Conservation (phyloP, 495 filamentous ascomycete genomes). For the Staphylotrichum tortipilum region DNA sequence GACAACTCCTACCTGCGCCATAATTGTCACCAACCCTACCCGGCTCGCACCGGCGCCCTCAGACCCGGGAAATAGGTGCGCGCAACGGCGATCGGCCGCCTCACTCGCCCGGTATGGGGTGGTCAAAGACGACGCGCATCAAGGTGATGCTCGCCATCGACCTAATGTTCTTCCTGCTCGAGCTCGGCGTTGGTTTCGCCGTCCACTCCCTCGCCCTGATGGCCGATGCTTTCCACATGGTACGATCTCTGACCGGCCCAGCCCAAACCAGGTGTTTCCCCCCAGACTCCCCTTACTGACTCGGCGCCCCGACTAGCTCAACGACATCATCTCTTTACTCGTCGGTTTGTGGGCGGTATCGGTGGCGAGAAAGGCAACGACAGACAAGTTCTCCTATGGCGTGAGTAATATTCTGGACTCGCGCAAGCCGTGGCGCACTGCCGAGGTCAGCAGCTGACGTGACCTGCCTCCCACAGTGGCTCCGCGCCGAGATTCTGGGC, state of each 20-base stretch:
- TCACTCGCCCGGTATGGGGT: constrained; percentile 52
- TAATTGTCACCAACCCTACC: no score
- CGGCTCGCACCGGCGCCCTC: no score
- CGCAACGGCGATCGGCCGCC: not conserved
- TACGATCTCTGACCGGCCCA: no score
- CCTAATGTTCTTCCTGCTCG: constrained; percentile 77
- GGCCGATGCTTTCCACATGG: constrained; percentile 98
- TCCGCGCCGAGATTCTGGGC: constrained; percentile 95
- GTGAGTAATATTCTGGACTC: constrained; percentile 41
- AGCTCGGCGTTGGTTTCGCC: constrained; percentile 73
- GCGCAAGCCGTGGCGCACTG: not conserved
- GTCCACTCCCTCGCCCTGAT: constrained; percentile 88
- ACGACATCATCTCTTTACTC: constrained; percentile 88
- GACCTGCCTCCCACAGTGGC: constrained; percentile 55
- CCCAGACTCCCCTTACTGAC: not conserved
- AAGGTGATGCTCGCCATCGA: constrained; percentile 88
- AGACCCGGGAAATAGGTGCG: not conserved
- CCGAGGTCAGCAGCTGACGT: not conserved
- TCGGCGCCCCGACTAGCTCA: constrained; percentile 51
- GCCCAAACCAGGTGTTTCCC: no score
- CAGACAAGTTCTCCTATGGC: constrained; percentile 88
- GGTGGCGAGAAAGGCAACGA: constrained; percentile 68
- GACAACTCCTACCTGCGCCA: no score
- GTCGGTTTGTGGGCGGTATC: constrained; percentile 95
- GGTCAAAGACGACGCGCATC: constrained; percentile 90